Base-by-base conservation (phyloP, 176 grass and related monocot genomes). In the Rhynchospora tenuis region DNA sequence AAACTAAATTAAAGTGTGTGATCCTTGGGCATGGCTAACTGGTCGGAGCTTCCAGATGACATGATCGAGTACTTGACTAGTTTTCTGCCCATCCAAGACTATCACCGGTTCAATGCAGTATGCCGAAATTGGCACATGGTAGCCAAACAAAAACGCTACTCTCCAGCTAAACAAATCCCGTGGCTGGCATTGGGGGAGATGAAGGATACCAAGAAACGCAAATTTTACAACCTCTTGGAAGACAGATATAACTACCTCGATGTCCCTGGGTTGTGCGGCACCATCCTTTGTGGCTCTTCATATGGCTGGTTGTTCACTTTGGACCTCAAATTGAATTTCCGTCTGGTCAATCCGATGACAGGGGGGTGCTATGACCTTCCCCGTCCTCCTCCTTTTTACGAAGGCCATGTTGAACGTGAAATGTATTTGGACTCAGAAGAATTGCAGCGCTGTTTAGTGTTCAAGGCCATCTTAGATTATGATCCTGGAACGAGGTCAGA, bases 241-340 rank as follows among this genome's bases (percentile, higher is more conserved):
- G 48, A 76, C 19, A 52, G 22, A 76, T 43, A 48, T 48, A 22
- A 76, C 72, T 26, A 52, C 19, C 43, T 76, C 72, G 72, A 76
- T 48, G 23, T 76, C 43, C 43, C 43, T 38, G 44, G 52, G 72
- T 38, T 76, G 48, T 38, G 24, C 23, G 72, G 72, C 72, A 44
- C 50, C 9, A 1, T 5, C 45, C 22, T 44, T 54, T 48, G 72
- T 48, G 31, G 42, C 22, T 76, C 72, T 48, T 24, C 42, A 38
- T 76, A 48, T 54, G 38, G 72, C 16, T 76, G 72, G 72, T 20
- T 76, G 11, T 76, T 76, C 72, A 76, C 72, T 5, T 8, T 76
- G 20, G 72, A 76, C 44, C 19, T 5, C 12, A 44, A 76, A 16
- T 24, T 54, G n/a, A 50, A 76, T 20, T 45, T 19, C 13, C 72